Evolutionary conservation across 2,329 filamentous ascomycete species (phyloP).

Genomic region (Talaromyces marneffei): DNA sequence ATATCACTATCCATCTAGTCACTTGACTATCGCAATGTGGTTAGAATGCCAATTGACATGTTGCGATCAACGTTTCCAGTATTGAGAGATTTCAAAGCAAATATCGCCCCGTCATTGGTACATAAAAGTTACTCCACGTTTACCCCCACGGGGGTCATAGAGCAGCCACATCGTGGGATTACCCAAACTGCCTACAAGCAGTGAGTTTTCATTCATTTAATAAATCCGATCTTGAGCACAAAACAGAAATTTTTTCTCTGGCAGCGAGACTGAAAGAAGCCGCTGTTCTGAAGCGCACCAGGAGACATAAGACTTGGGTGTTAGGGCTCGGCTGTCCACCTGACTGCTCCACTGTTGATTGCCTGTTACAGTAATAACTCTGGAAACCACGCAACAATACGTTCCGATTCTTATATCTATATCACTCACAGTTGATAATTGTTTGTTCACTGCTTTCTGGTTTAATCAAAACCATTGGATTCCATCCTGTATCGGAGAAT

Average conservation of each 20-base stretch:
- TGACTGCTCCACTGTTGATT: neutral
- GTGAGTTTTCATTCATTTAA: neutral
- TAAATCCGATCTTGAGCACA: neutral
- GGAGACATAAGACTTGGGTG: neutral
- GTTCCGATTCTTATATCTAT: neutral
- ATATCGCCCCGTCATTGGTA: too few species aligned
- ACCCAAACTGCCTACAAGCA: neutral
- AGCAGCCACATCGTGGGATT: neutral
- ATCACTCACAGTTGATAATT: neutral
- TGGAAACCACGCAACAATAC: neutral
- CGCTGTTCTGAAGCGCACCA: neutral
- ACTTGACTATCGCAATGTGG: too few species aligned
- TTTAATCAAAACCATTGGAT: too few species aligned
- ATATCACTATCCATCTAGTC: too few species aligned
- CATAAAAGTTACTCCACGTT: neutral
- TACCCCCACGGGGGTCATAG: neutral
- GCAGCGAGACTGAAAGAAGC: too few species aligned
- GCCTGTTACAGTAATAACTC: neutral
- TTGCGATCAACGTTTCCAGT: too few species aligned
- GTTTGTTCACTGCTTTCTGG: neutral
- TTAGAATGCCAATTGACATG: too few species aligned
- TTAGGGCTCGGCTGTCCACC: neutral
- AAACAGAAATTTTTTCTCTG: too few species aligned
- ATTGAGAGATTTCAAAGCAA: too few species aligned
- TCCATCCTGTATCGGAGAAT: neutral